Evolutionary conservation across 108 stramenopile species (phyloP).

Genomic region (Schizochytrium sp.): DNA sequence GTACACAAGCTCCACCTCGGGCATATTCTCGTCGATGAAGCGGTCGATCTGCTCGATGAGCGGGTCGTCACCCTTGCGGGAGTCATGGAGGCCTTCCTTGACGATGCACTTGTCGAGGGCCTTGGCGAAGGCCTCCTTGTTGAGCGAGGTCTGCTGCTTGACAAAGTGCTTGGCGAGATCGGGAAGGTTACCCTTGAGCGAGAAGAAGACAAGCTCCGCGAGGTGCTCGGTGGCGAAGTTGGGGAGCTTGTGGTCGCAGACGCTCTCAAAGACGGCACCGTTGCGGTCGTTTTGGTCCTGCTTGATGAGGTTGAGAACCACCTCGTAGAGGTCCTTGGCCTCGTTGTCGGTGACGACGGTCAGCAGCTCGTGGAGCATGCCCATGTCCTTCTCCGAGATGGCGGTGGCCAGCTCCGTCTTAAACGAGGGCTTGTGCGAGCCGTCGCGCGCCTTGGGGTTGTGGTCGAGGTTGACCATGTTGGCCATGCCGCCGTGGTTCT

Average conservation of each 20-base stretch:
- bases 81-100: not conserved
- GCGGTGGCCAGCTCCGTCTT: not conserved
- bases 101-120: not conserved
- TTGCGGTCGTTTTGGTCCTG: not conserved
- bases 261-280: not conserved
- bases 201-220: not conserved
- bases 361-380: not conserved
- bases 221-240: slow-evolving; percentile 24
- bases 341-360: not conserved
- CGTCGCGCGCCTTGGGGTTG: not conserved
- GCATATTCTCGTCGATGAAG: not conserved
- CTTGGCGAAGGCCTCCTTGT: not conserved
- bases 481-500: not conserved
- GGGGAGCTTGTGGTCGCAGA: not conserved
- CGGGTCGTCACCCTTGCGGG: not conserved
- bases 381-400: not conserved
- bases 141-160: not conserved
- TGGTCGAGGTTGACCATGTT: not conserved
- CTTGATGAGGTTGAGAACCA: not conserved
- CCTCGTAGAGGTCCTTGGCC: not conserved
- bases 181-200: not conserved
- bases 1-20: not conserved
- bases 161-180: not conserved
- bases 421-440: not conserved
- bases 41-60: not conserved